Conservation (phyloP, 177 flowering plant species). For the Vitis hybrid region DNA sequence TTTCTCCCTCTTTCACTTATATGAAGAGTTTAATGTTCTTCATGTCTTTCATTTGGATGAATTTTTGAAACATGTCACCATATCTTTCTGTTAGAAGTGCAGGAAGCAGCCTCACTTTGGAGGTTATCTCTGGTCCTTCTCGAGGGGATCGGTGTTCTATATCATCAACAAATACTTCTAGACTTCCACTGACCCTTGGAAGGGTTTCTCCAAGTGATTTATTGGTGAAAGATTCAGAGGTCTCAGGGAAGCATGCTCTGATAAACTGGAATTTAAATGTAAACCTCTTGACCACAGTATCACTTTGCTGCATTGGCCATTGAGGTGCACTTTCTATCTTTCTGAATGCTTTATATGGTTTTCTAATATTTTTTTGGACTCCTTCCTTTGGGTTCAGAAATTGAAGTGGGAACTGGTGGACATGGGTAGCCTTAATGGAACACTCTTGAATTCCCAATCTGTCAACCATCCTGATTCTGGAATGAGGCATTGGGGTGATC, state of each 20-base stretch:
- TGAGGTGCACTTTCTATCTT: background rate
- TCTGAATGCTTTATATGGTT: background rate
- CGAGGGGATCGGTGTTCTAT: conserved; percentile 50
- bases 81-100: conserved; percentile 78
- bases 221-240: conserved; percentile 73
- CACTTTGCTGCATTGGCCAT: conserved; percentile 2
- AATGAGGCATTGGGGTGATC: conserved; percentile 78
- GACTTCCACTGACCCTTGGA: conserved; percentile 82
- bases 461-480: conserved; percentile 59
- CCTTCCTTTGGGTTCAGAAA: conserved; percentile 47
- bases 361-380: background rate
- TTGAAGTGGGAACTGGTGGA: conserved; percentile 93
- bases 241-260: conserved; percentile 92
- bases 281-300: conserved; percentile 11
- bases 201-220: conserved; percentile 83
- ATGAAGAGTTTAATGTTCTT: background rate
- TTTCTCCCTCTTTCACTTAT: conserved; percentile 24
- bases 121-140: conserved; percentile 88
- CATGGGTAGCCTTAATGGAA: conserved; percentile 97
- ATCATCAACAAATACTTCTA: conserved; percentile 52
- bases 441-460: conserved; percentile 65
- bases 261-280: conserved; percentile 85
- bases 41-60: conserved; percentile 7
- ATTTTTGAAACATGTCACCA: conserved; percentile 56
- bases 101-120: conserved; percentile 86